These are phyloP conservation scores for Papiliotrema fonsecae DNA, from an alignment of 1,284 basidiomycete species.

Conservation along the genomic window DNA sequence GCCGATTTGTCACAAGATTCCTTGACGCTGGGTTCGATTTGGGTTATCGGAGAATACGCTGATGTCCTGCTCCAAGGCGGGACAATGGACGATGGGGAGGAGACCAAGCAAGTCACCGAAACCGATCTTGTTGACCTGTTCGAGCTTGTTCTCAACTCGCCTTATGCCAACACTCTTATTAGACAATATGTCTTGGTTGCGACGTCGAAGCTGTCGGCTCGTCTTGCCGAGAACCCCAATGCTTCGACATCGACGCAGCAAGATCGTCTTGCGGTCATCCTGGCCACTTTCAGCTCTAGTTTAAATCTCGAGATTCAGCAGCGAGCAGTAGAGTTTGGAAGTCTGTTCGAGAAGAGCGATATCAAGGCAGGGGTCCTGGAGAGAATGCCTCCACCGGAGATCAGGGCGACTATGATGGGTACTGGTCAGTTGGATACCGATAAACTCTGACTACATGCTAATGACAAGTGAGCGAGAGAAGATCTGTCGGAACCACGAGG, in stretches of 20 bases:
- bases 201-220: slow-evolving; percentile 83
- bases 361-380: slow-evolving; percentile 87
- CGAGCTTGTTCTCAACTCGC: slow-evolving; percentile 82
- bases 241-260: slow-evolving; percentile 64
- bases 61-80: slow-evolving; percentile 85
- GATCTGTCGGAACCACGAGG: slow-evolving; percentile 82
- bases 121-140: slow-evolving; percentile 81
- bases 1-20: slow-evolving; percentile 95
- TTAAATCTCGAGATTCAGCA: slow-evolving; percentile 94
- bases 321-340: slow-evolving; percentile 89
- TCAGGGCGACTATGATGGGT: slow-evolving; percentile 90
- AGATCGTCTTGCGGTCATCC: slow-evolving; percentile 68
- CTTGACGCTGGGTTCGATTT: slow-evolving; percentile 84
- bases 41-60: slow-evolving; percentile 96
- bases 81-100: slow-evolving; percentile 76
- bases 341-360: slow-evolving; percentile 66
- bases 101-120: slow-evolving; percentile 69
- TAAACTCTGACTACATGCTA: not conserved
- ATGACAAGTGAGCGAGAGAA: slow-evolving; percentile 73
- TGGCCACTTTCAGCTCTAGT: slow-evolving; percentile 72
- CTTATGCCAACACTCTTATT: slow-evolving; percentile 85
- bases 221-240: slow-evolving; percentile 51
- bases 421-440: slow-evolving; percentile 56
- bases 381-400: slow-evolving; percentile 95
- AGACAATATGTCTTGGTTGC: slow-evolving; percentile 90